Conservation (phyloP, 306 rosid genomes). For the Betula pendula region DNA sequence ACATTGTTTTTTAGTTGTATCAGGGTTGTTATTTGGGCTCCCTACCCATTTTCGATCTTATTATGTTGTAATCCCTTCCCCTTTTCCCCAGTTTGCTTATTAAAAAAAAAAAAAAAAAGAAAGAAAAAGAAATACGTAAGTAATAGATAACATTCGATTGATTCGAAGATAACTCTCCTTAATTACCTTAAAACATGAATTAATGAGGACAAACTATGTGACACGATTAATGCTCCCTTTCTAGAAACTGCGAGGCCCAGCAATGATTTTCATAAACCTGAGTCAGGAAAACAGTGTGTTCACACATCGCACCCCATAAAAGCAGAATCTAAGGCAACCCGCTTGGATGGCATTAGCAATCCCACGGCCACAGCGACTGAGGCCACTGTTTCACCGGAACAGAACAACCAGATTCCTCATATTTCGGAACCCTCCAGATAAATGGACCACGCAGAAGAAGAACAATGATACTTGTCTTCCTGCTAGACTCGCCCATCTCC, state of each 20-base stretch:
- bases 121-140: too few relatives aligned
- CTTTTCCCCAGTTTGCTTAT: too few relatives aligned
- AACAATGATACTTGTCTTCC: conserved; percentile 36
- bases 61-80: too few relatives aligned
- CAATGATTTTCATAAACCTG: conserved; percentile 6
- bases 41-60: too few relatives aligned
- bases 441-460: conserved; percentile 14
- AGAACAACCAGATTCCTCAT: conserved; percentile 36
- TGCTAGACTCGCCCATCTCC: conserved; percentile 61
- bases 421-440: conserved; percentile 22
- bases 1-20: too few relatives aligned
- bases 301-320: background rate
- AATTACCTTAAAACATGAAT: too few relatives aligned
- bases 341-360: conserved; percentile 42
- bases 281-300: background rate
- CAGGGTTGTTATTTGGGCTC: too few relatives aligned
- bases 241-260: background rate
- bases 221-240: too few relatives aligned
- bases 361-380: conserved; percentile 4
- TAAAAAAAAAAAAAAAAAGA: too few relatives aligned
- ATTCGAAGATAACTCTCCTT: too few relatives aligned
- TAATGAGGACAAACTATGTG: too few relatives aligned
- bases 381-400: conserved; percentile 37
- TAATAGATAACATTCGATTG: too few relatives aligned
- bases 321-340: conserved; percentile 1